Evolutionary conservation across 2,329 filamentous ascomycete genomes (phyloP).

Genomic region (Beauveria australis): DNA sequence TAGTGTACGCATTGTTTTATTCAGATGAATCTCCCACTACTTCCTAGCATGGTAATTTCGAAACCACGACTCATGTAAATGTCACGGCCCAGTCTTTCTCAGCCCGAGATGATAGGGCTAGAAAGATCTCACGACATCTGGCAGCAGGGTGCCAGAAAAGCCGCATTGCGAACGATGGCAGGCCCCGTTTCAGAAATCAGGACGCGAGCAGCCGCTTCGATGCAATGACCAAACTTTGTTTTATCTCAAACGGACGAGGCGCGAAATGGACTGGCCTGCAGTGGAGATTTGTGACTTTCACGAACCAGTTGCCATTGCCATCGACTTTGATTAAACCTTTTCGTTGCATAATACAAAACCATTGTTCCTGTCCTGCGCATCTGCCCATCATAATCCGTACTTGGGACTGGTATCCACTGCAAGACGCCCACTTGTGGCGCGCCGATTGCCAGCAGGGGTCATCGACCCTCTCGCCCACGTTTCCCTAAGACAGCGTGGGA

Average conservation of each 20-base stretch:
- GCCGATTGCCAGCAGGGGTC: slow-evolving; percentile 2
- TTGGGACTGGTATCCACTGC: neutral
- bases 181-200: neutral
- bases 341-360: neutral
- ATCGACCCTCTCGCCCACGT: neutral
- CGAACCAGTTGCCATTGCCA: neutral
- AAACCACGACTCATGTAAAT: too few relatives aligned
- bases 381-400: neutral
- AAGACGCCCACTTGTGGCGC: neutral
- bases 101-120: neutral
- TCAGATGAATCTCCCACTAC: neutral
- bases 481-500: too few relatives aligned
- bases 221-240: neutral
- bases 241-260: slow-evolving; percentile 1
- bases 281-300: neutral
- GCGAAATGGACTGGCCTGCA: neutral
- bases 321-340: neutral
- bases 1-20: neutral
- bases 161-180: neutral
- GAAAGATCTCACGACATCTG: neutral
- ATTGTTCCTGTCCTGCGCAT: neutral
- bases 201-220: neutral
- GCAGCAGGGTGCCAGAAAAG: neutral
- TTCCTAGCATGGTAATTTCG: neutral
- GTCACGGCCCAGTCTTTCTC: neutral